Conservation (phyloP, 129 eudicot genomes). For the Smallanthus sonchifolius region DNA sequence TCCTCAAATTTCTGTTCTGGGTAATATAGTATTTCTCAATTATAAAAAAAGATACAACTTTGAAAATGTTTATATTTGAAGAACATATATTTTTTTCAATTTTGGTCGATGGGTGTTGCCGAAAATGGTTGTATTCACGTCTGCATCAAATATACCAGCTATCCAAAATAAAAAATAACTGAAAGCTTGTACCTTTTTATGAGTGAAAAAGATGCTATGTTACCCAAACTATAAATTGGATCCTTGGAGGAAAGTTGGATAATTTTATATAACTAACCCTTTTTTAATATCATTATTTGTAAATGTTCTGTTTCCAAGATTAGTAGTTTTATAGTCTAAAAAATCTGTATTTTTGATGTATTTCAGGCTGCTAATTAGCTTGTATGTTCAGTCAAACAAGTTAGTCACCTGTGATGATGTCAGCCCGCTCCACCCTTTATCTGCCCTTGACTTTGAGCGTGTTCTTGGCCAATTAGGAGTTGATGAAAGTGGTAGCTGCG, state of each 20-base stretch:
- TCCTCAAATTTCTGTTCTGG: background rate
- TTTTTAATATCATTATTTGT: background rate
- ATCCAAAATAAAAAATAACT: background rate
- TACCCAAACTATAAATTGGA: background rate
- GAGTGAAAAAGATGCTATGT: background rate
- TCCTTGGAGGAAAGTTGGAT: background rate
- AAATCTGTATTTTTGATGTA: background rate
- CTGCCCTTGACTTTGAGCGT: constrained; percentile 77
- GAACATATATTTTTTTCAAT: background rate
- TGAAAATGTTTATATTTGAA: background rate
- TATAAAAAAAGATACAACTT: background rate
- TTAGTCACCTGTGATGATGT: constrained; percentile 37
- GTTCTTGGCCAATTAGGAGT: constrained; percentile 98
- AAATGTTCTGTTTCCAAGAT: background rate
- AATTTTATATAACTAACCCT: background rate
- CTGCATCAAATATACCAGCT: background rate
- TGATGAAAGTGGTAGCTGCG: constrained; percentile 63
- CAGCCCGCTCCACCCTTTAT: constrained; percentile 80
- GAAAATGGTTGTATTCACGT: background rate
- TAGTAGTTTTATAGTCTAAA: background rate
- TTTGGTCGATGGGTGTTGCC: background rate
- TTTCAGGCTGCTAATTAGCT: background rate
- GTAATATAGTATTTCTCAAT: background rate
- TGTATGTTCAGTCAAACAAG: background rate
- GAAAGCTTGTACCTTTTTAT: background rate